phyloP scores from a whole-genome alignment of 192 early-diverging fungal genomes.

The Allomyces macrogynus region DNA sequence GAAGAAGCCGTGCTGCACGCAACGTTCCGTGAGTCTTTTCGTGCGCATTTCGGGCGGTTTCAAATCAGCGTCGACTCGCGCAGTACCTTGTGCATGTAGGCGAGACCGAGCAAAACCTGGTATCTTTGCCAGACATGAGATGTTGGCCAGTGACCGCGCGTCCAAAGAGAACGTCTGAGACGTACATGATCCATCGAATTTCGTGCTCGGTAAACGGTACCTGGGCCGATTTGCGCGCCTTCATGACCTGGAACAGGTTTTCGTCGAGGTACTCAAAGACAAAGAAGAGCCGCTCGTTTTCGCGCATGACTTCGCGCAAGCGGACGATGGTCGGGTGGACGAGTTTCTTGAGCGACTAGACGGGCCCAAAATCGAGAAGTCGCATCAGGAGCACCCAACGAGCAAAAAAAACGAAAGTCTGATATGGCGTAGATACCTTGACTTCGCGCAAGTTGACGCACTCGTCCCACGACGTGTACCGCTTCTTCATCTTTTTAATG shows the following conservation, averaged over 20 bases:
- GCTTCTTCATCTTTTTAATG: conserved; percentile 78
- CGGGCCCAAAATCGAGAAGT: not conserved
- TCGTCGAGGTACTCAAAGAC: conserved; percentile 94
- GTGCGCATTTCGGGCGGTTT: too few species aligned
- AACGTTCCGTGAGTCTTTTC: too few species aligned
- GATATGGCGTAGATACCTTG: conserved; percentile 32
- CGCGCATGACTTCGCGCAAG: conserved; percentile 64
- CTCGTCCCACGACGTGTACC: conserved; percentile 46
- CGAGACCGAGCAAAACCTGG: conserved; percentile 70
- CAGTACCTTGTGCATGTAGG: conserved; percentile 60
- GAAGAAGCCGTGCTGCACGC: conserved; percentile 49
- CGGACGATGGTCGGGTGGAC: conserved; percentile 69
- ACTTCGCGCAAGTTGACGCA: conserved; percentile 56
- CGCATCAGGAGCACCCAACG: not conserved
- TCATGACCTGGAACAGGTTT: conserved; percentile 79
- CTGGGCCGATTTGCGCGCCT: conserved; percentile 39
- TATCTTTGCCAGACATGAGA: conserved; percentile 22
- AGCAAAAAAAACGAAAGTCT: not conserved
- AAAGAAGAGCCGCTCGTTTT: conserved; percentile 70
- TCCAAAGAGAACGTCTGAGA: not conserved
- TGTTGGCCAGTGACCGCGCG: conserved; percentile 1
- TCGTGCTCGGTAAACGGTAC: conserved; percentile 34
- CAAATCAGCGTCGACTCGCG: too few species aligned
- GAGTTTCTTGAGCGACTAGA: conserved; percentile 45
- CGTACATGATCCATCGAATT: conserved; percentile 60